phyloP scores from a whole-genome alignment of 306 rosid species.

The Medicago ruthenica region DNA sequence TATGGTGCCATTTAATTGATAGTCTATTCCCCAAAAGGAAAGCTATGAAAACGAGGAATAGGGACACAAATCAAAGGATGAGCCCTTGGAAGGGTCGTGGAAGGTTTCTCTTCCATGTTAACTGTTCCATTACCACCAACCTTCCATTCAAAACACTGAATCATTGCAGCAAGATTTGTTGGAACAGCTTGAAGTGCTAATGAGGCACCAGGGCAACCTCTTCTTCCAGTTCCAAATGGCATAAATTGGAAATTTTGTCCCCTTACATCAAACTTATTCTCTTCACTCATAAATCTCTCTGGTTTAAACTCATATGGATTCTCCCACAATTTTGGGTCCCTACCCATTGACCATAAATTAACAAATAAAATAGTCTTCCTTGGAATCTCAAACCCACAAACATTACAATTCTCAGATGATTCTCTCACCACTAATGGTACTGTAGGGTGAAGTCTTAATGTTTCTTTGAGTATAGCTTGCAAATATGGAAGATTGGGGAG shows the following conservation, averaged over 20 bases:
- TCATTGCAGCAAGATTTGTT: background rate
- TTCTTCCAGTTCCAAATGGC: background rate
- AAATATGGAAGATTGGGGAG: background rate
- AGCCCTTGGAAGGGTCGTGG: background rate
- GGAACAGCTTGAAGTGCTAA: background rate
- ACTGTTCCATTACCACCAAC: background rate
- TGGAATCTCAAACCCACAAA: background rate
- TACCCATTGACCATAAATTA: background rate
- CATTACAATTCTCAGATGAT: background rate
- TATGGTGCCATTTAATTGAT: no score
- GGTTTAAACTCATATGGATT: background rate
- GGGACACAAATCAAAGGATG: background rate
- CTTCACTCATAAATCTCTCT: background rate
- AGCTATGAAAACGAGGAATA: background rate
- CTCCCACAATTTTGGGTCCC: background rate
- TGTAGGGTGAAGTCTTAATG: background rate
- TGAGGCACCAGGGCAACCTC: background rate
- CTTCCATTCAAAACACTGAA: background rate
- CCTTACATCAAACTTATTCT: background rate
- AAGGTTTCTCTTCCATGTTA: background rate
- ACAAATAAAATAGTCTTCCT: background rate
- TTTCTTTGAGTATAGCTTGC: background rate
- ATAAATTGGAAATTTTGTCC: background rate
- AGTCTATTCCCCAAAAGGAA: background rate
- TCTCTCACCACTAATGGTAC: background rate